phyloP scores from a whole-genome alignment of 1,284 basidiomycete genomes.

The Boletus semigastroideus region DNA sequence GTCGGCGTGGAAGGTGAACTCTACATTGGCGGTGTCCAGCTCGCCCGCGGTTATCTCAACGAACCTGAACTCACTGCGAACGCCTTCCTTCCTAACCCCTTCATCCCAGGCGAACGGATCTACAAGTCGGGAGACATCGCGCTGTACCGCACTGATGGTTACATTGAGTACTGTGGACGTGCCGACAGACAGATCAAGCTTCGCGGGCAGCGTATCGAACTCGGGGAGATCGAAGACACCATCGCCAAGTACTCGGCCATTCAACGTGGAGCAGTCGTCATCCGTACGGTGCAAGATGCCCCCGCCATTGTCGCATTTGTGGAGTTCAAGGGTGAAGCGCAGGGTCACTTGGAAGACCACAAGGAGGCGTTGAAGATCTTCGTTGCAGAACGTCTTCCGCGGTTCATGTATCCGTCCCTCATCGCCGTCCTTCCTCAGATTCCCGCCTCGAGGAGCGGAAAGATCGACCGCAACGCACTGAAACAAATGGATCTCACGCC shows the following conservation, averaged over 20 bases:
- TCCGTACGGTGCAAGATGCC: constrained; percentile 28
- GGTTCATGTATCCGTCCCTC: constrained; percentile 33
- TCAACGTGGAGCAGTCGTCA: constrained; percentile 24
- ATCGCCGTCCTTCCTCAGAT: constrained; percentile 26
- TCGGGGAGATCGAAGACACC: constrained; percentile 32
- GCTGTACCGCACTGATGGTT: constrained; percentile 26
- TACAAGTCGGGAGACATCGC: constrained; percentile 34
- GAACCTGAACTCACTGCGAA: constrained; percentile 27
- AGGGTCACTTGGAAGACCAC: constrained; percentile 22
- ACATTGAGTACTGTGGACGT: constrained; percentile 33
- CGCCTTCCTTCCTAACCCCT: constrained; percentile 28
- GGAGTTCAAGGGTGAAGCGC: constrained; percentile 20
- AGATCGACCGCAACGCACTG: constrained; percentile 29
- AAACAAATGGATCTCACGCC: constrained; percentile 28
- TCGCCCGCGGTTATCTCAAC: constrained; percentile 35
- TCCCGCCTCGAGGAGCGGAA: constrained; percentile 27
- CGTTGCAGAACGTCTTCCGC: constrained; percentile 29
- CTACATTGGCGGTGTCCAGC: constrained; percentile 33
- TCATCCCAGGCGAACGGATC: constrained; percentile 25
- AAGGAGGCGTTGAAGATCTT: constrained; percentile 28
- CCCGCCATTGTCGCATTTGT: constrained; percentile 33
- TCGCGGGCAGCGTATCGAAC: constrained; percentile 33
- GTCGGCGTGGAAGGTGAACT: constrained; percentile 33
- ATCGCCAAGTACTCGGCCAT: constrained; percentile 24
- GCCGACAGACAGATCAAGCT: constrained; percentile 34